Evolutionary conservation across 2,329 filamentous ascomycete species (phyloP), one percentile per base, ranked within the genome.

Genomic region (Bertia moriformis): DNA sequence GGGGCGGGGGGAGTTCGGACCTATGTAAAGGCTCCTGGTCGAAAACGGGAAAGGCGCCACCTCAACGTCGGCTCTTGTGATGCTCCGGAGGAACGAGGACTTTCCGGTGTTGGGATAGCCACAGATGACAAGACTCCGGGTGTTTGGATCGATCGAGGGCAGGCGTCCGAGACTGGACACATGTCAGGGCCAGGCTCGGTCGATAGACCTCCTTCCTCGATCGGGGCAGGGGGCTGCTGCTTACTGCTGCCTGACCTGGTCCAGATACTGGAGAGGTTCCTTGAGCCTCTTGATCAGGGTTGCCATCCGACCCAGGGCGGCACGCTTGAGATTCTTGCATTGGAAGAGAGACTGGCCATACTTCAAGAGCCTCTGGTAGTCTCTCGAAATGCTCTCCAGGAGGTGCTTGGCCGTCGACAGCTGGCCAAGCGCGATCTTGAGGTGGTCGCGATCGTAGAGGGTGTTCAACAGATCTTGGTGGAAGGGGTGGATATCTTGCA

Each of bases 1-100:
- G 22, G 22, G 7, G n/a, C 22, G 22, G 22, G 22, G 22, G 7
- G 22, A 27, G 22, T 27, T 27, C 7, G n/a, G n/a, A n/a, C 22
- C n/a, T 27, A 27, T n/a, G n/a, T 27, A 95, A 98, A 69, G 51
- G 80, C 87, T 71, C n/a, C 96, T 96, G 40, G 91, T 98, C 24
- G 91, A 95, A 70, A 98, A 98, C 39, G 91, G 91, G 58, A 96
- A 98, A 15, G 91, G 89, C 64, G 96, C 88, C 22, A 95, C 84
- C 54, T 95, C 89, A 41, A 95, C 89, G 65, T 98, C 91, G 46
- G 91, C 91, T 49, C 88, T 75, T 38, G 87, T 93, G 52, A 96
- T 81, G 55, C 81, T 91, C 62, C 81, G 82, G 55, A 98, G 63
- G 67, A 98, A 98, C 49, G 85, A 93, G 41, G 84, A 93, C 68